A percentile compares a stretch with the other conserved stretches of the same genome.
Conservation (phyloP, 345 rosid genomes). For the Euphorbia tirucalli region DNA sequence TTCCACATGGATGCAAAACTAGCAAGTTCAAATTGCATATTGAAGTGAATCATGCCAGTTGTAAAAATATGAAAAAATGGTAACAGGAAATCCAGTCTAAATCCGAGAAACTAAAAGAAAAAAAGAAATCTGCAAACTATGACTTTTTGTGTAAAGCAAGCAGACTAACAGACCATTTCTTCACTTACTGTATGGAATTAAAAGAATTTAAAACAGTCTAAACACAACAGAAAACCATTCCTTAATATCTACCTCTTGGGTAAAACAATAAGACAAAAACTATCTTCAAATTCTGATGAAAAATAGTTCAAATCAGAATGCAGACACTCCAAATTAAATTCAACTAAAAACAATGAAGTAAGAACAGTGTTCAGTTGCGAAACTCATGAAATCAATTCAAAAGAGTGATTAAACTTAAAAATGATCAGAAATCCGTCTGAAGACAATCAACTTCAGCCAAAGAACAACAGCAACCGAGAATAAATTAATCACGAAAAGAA, state of each 20-base stretch:
- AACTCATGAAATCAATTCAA: background rate
- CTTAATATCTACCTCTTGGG: background rate
- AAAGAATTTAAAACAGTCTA: background rate
- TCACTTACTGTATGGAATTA: background rate
- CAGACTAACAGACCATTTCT: background rate
- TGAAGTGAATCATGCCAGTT: background rate
- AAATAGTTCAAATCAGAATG: background rate
- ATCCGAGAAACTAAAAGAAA: background rate
- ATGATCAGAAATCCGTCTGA: background rate
- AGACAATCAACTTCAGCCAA: background rate
- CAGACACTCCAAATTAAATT: background rate
- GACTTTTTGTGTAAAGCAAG: background rate
- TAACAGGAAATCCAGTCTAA: background rate
- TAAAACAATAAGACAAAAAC: background rate
- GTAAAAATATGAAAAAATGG: background rate
- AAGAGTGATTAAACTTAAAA: background rate
- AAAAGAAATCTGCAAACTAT: background rate
- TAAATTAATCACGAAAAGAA: background rate
- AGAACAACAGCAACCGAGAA: background rate
- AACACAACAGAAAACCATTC: background rate
- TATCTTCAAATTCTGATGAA: background rate
- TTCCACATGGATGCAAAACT: background rate
- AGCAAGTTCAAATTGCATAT: background rate
- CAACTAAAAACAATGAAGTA: background rate
- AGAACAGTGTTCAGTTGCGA: background rate